Conservation (phyloP, 129 eudicot genomes). For the Pulicaria dysenterica region DNA sequence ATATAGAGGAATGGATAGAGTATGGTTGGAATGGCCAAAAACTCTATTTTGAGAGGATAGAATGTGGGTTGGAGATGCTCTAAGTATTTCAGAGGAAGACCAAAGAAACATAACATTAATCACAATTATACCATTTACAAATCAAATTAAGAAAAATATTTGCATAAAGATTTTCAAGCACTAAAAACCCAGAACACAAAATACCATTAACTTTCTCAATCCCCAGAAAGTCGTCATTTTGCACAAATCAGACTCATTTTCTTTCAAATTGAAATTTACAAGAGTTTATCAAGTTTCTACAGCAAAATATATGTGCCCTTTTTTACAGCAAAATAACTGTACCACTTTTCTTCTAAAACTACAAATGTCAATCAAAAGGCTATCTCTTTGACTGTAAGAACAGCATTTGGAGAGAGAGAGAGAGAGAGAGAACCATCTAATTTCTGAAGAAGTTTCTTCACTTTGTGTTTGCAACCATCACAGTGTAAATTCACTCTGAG, state of each 20-base stretch:
- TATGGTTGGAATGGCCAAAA: too few species aligned
- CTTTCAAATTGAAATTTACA: conserved; percentile 5
- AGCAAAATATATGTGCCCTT: not conserved
- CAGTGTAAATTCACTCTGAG: conserved; percentile 77
- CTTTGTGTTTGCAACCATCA: conserved; percentile 75
- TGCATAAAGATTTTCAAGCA: conserved; percentile 19
- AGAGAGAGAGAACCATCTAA: conserved; percentile 60
- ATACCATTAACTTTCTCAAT: conserved; percentile 18
- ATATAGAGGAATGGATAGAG: too few species aligned
- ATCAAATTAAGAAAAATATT: too few species aligned
- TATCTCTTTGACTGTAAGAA: conserved; percentile 10
- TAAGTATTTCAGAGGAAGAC: conserved; percentile 13
- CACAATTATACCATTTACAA: conserved; percentile 18
- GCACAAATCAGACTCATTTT: conserved; percentile 4
- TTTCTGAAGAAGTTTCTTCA: conserved; percentile 72
- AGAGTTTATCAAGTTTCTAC: not conserved
- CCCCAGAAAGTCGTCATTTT: conserved; percentile 18
- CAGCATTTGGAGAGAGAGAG: conserved; percentile 28
- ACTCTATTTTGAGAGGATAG: too few species aligned
- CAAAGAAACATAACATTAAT: not conserved
- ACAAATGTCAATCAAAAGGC: conserved; percentile 25
- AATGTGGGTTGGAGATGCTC: too few species aligned
- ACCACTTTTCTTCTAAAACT: conserved; percentile 9
- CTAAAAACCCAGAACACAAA: conserved; percentile 27
- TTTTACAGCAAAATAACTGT: not conserved